Percentiles rank a stretch among this genome's conserved stretches.
Conservation (phyloP, 306 rosid genomes). For the Medicago truncatula region MtrunA17r5.0-ANR NC_053048.1:46492001-46492500, state of each 20-base stretch:
- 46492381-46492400: not conserved
- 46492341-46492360: not conserved
- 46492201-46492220: no score
- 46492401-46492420: constrained; percentile 42
- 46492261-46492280: not conserved
- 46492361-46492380: not conserved
- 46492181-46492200: no score
- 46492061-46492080: no score
- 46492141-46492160: no score
- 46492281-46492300: not conserved
- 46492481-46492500: constrained; percentile 24
- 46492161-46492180: no score
- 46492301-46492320: not conserved
- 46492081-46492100: no score
- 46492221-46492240: no score
- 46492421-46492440: constrained; percentile 42
- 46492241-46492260: not conserved
- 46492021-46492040: no score
- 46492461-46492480: constrained; percentile 42
- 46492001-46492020: no score
- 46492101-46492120: no score
- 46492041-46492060: no score
- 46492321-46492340: not conserved
- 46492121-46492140: no score
- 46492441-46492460: constrained; percentile 34